A percentile compares a stretch with the other conserved stretches of the same genome.
These are phyloP conservation scores for Umbelopsis sp. DNA, from an alignment of 192 early-diverging fungal genomes.

Conservation along the genomic window DNA sequence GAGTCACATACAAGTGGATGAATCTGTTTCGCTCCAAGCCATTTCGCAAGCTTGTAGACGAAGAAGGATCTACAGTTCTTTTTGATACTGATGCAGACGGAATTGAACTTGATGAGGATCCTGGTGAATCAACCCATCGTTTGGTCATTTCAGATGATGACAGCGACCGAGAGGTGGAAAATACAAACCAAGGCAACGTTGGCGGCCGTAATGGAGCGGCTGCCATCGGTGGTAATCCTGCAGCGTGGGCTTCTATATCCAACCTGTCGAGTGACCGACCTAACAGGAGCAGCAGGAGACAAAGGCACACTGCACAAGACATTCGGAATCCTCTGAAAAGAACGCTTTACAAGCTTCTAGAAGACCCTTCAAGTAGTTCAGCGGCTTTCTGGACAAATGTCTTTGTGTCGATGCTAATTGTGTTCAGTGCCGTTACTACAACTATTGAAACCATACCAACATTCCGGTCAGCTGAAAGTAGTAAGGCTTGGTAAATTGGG, in stretches of 20 bases:
- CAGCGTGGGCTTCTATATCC: conserved; percentile 12
- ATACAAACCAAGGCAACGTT: not conserved
- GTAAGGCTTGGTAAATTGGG: conserved; percentile 50
- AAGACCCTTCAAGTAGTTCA: conserved; percentile 75
- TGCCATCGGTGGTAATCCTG: not conserved
- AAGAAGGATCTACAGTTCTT: conserved; percentile 16
- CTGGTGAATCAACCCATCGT: not conserved
- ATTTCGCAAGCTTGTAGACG: conserved; percentile 14
- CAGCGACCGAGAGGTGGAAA: not conserved
- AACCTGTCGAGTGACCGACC: not conserved
- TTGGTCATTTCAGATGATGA: conserved; percentile 4
- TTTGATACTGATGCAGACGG: not conserved
- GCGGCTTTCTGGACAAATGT: conserved; percentile 74
- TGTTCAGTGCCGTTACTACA: conserved; percentile 71
- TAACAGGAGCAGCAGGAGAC: not conserved
- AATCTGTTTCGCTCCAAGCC: conserved; percentile 13
- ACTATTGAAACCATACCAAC: conserved; percentile 82
- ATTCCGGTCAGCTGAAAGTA: conserved; percentile 58
- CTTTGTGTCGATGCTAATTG: conserved; percentile 73
- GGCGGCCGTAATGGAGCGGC: not conserved
- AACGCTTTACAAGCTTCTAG: conserved; percentile 69
- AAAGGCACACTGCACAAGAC: conserved; percentile 5
- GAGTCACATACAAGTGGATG: not conserved
- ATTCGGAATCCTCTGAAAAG: conserved; percentile 47
- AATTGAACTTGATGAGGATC: not conserved